A percentile compares a stretch with the other conserved stretches of the same genome.
These are phyloP conservation scores for Phialophora expanda DNA, from an alignment of 2,329 filamentous ascomycete genomes.

Conservation along the genomic window DNA sequence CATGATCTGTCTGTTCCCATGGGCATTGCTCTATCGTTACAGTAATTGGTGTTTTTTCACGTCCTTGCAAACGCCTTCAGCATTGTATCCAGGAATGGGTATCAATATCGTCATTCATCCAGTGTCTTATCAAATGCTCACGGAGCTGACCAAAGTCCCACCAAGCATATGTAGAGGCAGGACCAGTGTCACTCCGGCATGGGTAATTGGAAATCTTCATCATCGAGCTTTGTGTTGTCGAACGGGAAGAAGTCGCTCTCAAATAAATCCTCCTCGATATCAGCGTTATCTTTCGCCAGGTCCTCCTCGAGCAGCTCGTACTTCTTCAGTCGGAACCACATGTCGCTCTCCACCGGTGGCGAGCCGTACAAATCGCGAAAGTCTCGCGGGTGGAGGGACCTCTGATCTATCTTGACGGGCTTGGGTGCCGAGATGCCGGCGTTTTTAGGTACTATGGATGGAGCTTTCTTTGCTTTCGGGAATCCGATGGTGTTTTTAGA, in stretches of 20 bases:
- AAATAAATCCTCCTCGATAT: constrained; percentile 40
- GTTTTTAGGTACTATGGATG: constrained; percentile 45
- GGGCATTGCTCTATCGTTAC: neutral
- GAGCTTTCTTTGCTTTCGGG: constrained; percentile 70
- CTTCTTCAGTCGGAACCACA: constrained; percentile 50
- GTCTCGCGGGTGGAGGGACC: constrained; percentile 48
- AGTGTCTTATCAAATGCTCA: constrained; percentile 17
- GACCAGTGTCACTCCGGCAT: constrained; percentile 31
- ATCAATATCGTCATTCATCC: constrained; percentile 34
- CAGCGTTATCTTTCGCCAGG: constrained; percentile 38
- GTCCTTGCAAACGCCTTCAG: neutral
- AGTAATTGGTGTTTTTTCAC: neutral
- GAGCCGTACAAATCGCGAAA: constrained; percentile 52
- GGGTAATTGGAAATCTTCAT: constrained; percentile 38
- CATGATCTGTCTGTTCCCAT: neutral
- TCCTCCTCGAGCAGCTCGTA: constrained; percentile 48
- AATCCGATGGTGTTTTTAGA: constrained; percentile 87
- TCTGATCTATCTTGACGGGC: constrained; percentile 36
- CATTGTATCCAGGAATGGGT: constrained; percentile 24
- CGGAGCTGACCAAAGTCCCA: neutral
- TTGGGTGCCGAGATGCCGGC: constrained; percentile 43
- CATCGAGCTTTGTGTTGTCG: constrained; percentile 40
- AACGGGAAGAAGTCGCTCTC: constrained; percentile 36
- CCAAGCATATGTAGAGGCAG: neutral
- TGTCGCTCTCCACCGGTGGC: constrained; percentile 51